phyloP scores from a whole-genome alignment of 306 rosid genomes.

The Cucumis sativus region DNA sequence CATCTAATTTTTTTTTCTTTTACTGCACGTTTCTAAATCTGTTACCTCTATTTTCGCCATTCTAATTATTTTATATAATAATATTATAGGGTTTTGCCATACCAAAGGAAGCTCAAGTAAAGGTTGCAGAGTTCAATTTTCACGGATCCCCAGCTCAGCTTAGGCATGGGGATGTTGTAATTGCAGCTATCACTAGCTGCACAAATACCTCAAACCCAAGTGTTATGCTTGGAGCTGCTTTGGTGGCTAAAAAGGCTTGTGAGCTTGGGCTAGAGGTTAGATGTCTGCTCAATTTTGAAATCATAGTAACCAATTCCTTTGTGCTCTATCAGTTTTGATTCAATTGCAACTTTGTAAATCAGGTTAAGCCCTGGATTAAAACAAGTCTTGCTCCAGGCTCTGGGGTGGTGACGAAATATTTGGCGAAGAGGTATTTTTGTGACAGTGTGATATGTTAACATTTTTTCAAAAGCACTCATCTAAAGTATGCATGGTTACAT shows the following conservation, averaged over 20 bases:
- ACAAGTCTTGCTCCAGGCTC: slow-evolving; percentile 99
- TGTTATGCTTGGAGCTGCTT: slow-evolving; percentile 97
- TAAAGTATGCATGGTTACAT: not conserved
- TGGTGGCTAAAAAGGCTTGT: slow-evolving; percentile 97
- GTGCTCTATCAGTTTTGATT: not conserved
- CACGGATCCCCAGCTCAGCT: slow-evolving; percentile 63
- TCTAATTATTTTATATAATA: not conserved
- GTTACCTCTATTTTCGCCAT: not conserved
- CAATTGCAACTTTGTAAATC: slow-evolving; percentile 9
- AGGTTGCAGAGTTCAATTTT: slow-evolving; percentile 54
- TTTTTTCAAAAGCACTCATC: not conserved
- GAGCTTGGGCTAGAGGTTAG: slow-evolving; percentile 87
- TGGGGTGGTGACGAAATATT: slow-evolving; percentile 90
- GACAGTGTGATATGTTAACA: not conserved
- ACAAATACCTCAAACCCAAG: slow-evolving; percentile 99
- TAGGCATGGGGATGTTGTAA: slow-evolving; percentile 89
- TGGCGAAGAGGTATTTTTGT: slow-evolving; percentile 51
- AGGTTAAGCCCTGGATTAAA: slow-evolving; percentile 98
- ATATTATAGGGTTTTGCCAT: slow-evolving; percentile 76
- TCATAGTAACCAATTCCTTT: not conserved
- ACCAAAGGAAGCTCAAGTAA: slow-evolving; percentile 60
- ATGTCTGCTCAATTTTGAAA: not conserved
- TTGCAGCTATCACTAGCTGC: slow-evolving; percentile 98
- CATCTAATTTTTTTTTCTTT: not conserved
- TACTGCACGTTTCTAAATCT: not conserved